phyloP scores from a whole-genome alignment of 164 flowering plant species.

The Piper betle region DNA sequence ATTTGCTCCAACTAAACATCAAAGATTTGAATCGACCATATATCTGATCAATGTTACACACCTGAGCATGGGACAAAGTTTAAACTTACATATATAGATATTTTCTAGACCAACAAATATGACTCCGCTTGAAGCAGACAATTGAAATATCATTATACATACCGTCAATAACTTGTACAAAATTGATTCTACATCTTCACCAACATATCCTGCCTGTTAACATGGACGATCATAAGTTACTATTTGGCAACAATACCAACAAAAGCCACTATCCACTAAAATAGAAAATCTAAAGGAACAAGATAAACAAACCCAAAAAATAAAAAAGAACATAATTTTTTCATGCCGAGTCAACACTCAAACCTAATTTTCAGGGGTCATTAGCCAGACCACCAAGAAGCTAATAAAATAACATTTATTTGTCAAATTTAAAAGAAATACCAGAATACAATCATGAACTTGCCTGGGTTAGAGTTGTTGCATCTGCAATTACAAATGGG shows the following conservation, averaged over 20 bases:
- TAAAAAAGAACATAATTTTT: background rate
- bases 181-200: conserved; percentile 95
- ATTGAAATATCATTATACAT: no score
- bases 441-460: conserved; percentile 13
- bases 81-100: no score
- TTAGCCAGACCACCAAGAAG: no score
- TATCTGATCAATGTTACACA: no score
- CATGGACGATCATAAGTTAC: background rate
- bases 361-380: no score
- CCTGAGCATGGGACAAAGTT: no score
- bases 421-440: background rate
- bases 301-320: background rate
- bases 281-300: background rate
- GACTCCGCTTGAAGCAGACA: no score
- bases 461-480: conserved; percentile 92
- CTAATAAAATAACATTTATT: background rate
- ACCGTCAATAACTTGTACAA: conserved; percentile 76
- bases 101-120: no score
- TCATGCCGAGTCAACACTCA: no score
- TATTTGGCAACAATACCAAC: no score
- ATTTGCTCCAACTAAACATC: no score
- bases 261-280: background rate
- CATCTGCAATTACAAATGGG: conserved; percentile 97
- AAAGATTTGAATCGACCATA: no score
- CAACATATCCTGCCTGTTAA: conserved; percentile 92